phyloP scores from a whole-genome alignment of 1,284 basidiomycete genomes.

The Cutaneotrichosporon sp. region DNA sequence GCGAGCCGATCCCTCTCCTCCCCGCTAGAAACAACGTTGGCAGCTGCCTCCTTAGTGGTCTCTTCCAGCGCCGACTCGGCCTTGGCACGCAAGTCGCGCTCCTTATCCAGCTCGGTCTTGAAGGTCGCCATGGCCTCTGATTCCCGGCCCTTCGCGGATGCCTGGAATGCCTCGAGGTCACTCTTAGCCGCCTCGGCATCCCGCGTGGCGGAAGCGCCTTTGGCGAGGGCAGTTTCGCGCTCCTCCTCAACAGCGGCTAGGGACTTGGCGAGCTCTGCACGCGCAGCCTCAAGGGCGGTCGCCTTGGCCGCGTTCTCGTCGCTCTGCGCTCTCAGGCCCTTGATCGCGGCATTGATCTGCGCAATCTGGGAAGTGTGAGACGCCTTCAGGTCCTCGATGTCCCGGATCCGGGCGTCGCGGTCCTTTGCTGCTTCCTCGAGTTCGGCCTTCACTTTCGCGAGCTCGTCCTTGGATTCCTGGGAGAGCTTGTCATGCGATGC shows the following conservation, averaged over 20 bases:
- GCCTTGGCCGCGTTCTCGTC: constrained; percentile 6
- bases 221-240: constrained; percentile 4
- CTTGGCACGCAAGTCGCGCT: not conserved
- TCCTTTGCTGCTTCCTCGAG: constrained; percentile 4
- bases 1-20: constrained; percentile 8
- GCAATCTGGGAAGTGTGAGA: constrained; percentile 8
- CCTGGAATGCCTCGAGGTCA: constrained; percentile 3
- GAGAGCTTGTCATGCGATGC: constrained; percentile 34
- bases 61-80: constrained; percentile 6
- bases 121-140: constrained; percentile 23
- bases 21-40: not conserved
- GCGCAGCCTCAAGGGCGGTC: constrained; percentile 10
- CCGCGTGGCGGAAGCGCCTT: not conserved
- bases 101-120: constrained; percentile 20
- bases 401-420: not conserved
- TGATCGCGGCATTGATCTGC: constrained; percentile 7
- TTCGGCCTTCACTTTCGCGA: constrained; percentile 22
- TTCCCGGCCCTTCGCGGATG: constrained; percentile 17
- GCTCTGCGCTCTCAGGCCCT: not conserved
- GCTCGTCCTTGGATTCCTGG: constrained; percentile 27
- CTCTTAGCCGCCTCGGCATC: constrained; percentile 8
- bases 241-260: constrained; percentile 6
- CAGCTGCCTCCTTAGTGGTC: not conserved
- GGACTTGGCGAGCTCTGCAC: constrained; percentile 7
- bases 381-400: not conserved